These are phyloP conservation scores for Patellifolia procumbens DNA, from an alignment of 179 eudicot genomes.

Conservation along the genomic window DNA sequence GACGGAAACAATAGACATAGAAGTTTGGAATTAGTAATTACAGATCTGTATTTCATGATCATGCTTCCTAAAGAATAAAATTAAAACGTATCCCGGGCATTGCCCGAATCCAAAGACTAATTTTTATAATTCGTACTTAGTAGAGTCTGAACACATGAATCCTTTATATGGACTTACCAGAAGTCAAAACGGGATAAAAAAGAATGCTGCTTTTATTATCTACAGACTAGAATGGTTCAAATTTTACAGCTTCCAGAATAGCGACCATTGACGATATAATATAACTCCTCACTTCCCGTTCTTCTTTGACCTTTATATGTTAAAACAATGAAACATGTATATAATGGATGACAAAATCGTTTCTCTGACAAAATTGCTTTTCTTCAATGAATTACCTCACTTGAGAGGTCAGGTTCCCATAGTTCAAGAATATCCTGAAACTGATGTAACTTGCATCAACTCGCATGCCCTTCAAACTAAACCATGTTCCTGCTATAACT, in stretches of 20 bases:
- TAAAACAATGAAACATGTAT: background rate
- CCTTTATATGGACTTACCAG: too few species aligned
- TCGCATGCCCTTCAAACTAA: background rate
- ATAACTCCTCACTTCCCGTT: background rate
- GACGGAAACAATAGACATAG: too few species aligned
- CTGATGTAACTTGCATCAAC: background rate
- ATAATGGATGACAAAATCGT: background rate
- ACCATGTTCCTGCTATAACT: background rate
- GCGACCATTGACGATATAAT: too few species aligned
- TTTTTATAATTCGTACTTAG: too few species aligned
- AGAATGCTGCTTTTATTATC: background rate
- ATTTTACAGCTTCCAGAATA: background rate
- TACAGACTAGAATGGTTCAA: slow-evolving; percentile 1
- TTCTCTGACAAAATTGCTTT: slow-evolving; percentile 20
- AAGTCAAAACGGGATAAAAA: too few species aligned
- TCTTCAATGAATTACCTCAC: slow-evolving; percentile 1
- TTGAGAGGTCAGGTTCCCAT: slow-evolving; percentile 5
- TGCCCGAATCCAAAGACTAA: too few species aligned
- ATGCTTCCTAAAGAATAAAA: too few species aligned
- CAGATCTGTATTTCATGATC: too few species aligned
- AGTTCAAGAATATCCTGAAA: slow-evolving; percentile 1
- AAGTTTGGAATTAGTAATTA: too few species aligned
- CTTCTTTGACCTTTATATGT: background rate
- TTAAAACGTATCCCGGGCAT: too few species aligned
- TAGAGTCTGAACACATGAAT: too few species aligned